Conservation (phyloP, 306 rosid genomes). For the Quercus engelmannii region DNA sequence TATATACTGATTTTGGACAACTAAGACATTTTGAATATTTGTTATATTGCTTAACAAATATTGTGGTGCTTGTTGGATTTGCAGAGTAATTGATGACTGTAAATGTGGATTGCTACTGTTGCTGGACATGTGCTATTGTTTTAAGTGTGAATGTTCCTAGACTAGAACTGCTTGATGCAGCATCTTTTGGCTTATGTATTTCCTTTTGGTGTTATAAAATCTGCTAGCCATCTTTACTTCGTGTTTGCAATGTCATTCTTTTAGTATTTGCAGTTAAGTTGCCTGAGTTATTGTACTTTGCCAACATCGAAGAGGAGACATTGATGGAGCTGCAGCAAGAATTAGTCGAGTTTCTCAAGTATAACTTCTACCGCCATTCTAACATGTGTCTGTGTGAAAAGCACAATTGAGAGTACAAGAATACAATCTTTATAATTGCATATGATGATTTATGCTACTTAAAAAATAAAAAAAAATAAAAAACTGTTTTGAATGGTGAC, state of each 20-base stretch:
- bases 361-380: slow-evolving; percentile 16
- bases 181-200: slow-evolving; percentile 1
- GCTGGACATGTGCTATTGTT: background rate
- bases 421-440: background rate
- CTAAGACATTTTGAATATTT: background rate
- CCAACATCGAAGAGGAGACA: slow-evolving; percentile 65
- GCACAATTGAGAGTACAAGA: background rate
- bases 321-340: slow-evolving; percentile 50
- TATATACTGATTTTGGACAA: background rate
- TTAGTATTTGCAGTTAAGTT: slow-evolving; percentile 59
- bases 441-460: too few relatives aligned
- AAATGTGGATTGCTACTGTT: background rate
- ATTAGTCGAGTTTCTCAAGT: slow-evolving; percentile 74
- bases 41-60: background rate
- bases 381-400: background rate
- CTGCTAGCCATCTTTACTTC: background rate
- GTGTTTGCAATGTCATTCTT: slow-evolving; percentile 15
- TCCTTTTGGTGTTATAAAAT: background rate
- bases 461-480: too few relatives aligned
- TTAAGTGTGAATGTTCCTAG: background rate
- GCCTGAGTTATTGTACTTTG: slow-evolving; percentile 69
- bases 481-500: background rate
- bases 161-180: slow-evolving; percentile 8
- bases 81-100: background rate
- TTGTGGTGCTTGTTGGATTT: background rate